Evolutionary conservation across 148 eudicot genomes (phyloP).

Genomic region (Agrostemma githago): DNA sequence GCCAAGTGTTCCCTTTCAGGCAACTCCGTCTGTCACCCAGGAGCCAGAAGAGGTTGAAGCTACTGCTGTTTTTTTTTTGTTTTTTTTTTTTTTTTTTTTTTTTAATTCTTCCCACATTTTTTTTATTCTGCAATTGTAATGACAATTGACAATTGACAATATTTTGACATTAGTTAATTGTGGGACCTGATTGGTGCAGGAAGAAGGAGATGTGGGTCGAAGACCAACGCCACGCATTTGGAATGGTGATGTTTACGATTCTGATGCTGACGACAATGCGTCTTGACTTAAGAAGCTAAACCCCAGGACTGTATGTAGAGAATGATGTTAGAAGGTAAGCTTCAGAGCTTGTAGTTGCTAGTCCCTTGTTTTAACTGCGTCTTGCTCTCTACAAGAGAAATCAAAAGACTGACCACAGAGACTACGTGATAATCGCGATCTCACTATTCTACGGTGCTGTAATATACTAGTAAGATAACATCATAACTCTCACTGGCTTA

Average conservation of each 20-base stretch:
- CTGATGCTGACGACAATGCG: slow-evolving; percentile 59
- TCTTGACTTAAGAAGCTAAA: slow-evolving; percentile 17
- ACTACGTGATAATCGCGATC: not conserved
- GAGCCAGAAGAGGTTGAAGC: slow-evolving; percentile 69
- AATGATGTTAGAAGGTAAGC: slow-evolving; percentile 31
- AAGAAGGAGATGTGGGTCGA: slow-evolving; percentile 40
- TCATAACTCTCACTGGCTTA: not conserved
- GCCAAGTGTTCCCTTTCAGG: slow-evolving; percentile 78
- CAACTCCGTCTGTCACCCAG: slow-evolving; percentile 47
- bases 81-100: not conserved
- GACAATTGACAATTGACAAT: not conserved
- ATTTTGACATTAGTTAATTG: slow-evolving; percentile 10
- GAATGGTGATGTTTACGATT: slow-evolving; percentile 64
- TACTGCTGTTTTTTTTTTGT: not conserved
- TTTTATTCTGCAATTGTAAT: not conserved
- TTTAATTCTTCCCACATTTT: no score
- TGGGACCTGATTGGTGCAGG: slow-evolving; percentile 31
- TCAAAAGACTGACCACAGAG: not conserved
- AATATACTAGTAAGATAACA: not conserved
- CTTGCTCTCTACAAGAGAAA: not conserved
- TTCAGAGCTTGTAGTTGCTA: not conserved
- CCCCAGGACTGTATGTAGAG: slow-evolving; percentile 6
- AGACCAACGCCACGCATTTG: slow-evolving; percentile 70
- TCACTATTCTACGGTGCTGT: not conserved
- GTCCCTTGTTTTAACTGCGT: not conserved